Base-by-base conservation (phyloP, 2,329 filamentous ascomycete species). In the Xylaria sp. region DNA sequence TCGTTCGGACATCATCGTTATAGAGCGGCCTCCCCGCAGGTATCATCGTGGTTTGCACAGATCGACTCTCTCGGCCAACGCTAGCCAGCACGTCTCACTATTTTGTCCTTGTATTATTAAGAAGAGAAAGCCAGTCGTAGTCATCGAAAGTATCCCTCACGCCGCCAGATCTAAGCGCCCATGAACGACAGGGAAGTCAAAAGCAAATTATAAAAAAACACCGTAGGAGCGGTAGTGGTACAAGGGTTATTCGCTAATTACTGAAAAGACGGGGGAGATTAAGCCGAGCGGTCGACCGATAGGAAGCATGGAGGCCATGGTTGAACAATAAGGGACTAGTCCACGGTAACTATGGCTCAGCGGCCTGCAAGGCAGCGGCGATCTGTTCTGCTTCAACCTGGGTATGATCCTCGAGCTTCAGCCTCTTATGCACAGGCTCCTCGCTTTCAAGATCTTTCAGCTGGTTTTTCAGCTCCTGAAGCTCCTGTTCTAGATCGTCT, bases 401-500 rank as follows among this genome's bases (percentile, higher is more conserved):
- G 19, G 31, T 37, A 1, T 57, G 43, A 33, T 68, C 69, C 25
- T 74, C 72, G n/a, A 71, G 64, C 42, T 67, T 72, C 15, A 65
- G 63, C 50, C 63, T 68, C 64, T 74, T 74, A 3, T 69, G 66
- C 35, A 65, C 67, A 38, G 68, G 72, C 35, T 72, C 71, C 0
- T 71, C 69, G 0, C 54, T 61, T 51, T 73, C 72, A 14, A 68
- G 58, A 2, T 71, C 68, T 31, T 69, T 68, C 33, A 74, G 47
- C 50, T 73, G 70, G 23, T 53, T 68, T 46, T 74, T 74, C 9
- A 75, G 69, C 11, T 75, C 73, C 49, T 72, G 67, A 23, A 72
- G 69, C 74, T 87, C 85, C 38, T 84, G 82, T 73, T 94, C 91
- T 45, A 93, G 80, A 69, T 96, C 92, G 60, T 92, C 90, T n/a